Base-by-base conservation (phyloP, 805 yeast species). In the Metschnikowia orientalis region DNA sequence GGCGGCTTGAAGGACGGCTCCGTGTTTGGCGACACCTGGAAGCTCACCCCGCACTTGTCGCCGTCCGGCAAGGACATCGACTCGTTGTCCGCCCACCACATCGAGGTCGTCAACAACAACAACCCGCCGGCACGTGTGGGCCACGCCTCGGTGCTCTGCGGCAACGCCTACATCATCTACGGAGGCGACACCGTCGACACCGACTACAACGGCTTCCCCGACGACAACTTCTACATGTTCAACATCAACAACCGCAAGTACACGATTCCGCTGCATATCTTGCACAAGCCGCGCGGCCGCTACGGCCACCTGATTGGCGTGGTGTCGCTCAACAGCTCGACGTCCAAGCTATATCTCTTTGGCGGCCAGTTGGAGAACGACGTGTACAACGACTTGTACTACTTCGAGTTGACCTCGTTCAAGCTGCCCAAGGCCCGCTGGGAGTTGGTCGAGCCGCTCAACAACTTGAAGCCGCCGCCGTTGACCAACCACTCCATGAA, bases 61-160 rank as follows among this genome's bases (percentile, higher is more conserved):
- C 28, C 50, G 11, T 18, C 50, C 15, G 47, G 52, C n/a, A 23
- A 17, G 11, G 48, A 47, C 11, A 43, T 56, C 15, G 42, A 36
- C n/a, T 50, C 48, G 9, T 59, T 55, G 38, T 40, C 49, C 28
- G 67, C 69, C 7, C 50, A 50, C 21, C 53, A 45, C 28, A 50
- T 57, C 32, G 70, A 57, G 34, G 60, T 59, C 21, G 85, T 82
- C 39, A 84, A 83, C 40, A 75, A 77, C 41, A 79, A 83, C 31
- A 76, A 86, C 11, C 96, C 97, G 2, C 90, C 95, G 12, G 96
- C 97, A 20, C 78, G 98, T 49, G 96, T 90, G 5, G 97, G 97
- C 3, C 99, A 92, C 59, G 86, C 95, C 5, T 73, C 95, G 2
- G 83, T 89, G 7, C 69, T 90, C 20, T 81, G 95, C 40, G 98